Evolutionary conservation across 805 yeast genomes (phyloP).

Genomic region (Kurtzmaniella cleridarum): DNA sequence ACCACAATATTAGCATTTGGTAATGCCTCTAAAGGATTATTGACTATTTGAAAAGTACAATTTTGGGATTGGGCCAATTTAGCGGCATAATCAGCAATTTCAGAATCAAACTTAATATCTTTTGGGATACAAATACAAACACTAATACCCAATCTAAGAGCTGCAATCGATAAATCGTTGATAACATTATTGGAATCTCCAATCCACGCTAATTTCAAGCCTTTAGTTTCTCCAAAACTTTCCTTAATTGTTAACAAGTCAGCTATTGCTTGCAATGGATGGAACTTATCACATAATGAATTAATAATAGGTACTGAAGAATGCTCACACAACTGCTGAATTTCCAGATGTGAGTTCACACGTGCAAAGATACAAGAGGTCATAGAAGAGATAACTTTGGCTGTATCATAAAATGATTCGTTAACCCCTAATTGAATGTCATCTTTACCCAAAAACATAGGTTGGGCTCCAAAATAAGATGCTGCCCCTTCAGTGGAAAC

Average conservation of each 20-base stretch:
- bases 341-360: slow-evolving; percentile 80
- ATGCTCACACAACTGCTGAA: slow-evolving; percentile 67
- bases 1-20: slow-evolving; percentile 75
- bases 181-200: slow-evolving; percentile 95
- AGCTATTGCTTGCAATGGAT: slow-evolving; percentile 93
- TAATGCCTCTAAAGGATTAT: slow-evolving; percentile 74
- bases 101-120: slow-evolving; percentile 58
- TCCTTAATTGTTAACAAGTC: slow-evolving; percentile 86
- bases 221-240: slow-evolving; percentile 48
- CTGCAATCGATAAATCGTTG: slow-evolving; percentile 87
- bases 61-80: slow-evolving; percentile 48
- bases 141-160: slow-evolving; percentile 75
- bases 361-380: slow-evolving; percentile 97
- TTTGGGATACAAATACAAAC: slow-evolving; percentile 81
- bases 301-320: slow-evolving; percentile 90
- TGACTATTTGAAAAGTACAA: slow-evolving; percentile 51
- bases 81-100: slow-evolving; percentile 50
- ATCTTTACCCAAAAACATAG: slow-evolving; percentile 93
- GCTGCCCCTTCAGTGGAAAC: slow-evolving; percentile 94
- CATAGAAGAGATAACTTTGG: slow-evolving; percentile 90
- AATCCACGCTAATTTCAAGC: slow-evolving; percentile 83
- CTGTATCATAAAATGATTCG: slow-evolving; percentile 84
- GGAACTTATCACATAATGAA: slow-evolving; percentile 87
- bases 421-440: slow-evolving; percentile 96
- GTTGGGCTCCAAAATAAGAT: slow-evolving; percentile 87